Base-by-base conservation (phyloP, 2,329 filamentous ascomycete species). In the Botrytis aclada region DNA sequence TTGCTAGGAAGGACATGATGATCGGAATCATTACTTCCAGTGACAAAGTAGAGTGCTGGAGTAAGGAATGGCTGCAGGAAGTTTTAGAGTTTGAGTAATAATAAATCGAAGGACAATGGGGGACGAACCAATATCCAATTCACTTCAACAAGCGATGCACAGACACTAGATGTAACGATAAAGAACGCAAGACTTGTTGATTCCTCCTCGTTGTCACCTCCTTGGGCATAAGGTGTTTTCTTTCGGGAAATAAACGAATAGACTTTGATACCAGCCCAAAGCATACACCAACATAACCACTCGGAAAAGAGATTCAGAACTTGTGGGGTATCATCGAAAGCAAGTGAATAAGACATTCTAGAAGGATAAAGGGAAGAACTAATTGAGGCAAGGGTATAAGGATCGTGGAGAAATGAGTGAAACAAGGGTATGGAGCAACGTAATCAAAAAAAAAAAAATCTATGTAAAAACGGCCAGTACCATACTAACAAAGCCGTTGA, bases 111-210 rank as follows among this genome's bases (percentile, higher is more conserved):
- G 14, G 4, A 65, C 3, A n/a, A 41, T 32, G 39, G 25, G 66
- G 29, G 51, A 72, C 70, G 32, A 22, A 72, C 70, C 70, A 72
- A 22, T 41, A 72, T 69, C 70, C 70, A 72, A 69, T 72, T 60
- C 10, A 72, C 47, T 41, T 72, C 62, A 8, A 66, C 54, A 25
- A 69, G 58, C 29, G 70, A 72, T 47, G 70, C 47, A 60, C 70
- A 72, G 32, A 72, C 70, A 47, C 51, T 61, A 39, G 70, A 72
- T 34, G 63, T 51, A 32, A 69, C 51, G 25, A 72, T 69, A n/a
- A 72, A 67, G 39, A 72, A 72, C 14, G 70, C 63, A 51, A 72
- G 70, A 39, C 62, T 60, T n/a, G 51, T 72, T 60, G 70, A 37
- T n/a, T 72, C 51, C 3, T 61, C 70, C 18, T 72, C 41, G n/a